Base-by-base conservation (phyloP, 2,329 filamentous ascomycete genomes). In the Immersiporthe knoxdaviesiana region DNA sequence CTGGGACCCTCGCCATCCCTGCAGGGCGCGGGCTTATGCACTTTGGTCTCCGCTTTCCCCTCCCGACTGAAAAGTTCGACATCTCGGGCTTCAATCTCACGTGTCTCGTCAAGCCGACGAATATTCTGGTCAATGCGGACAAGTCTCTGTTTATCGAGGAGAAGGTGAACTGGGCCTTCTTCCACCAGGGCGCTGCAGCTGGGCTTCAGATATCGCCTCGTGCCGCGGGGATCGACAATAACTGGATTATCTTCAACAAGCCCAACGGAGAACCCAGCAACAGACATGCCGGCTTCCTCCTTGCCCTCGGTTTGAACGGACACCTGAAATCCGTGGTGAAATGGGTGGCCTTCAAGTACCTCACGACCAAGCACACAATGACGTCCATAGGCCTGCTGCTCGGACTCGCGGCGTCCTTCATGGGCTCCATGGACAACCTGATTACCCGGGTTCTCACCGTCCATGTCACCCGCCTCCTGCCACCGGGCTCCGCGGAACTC, bases 291-390 rank as follows among this genome's bases (percentile, higher is more conserved):
- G 96, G 96, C 0, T 96, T 99, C 72, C 81, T 99, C 58, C 85
- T 99, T 0, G 96, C 94, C 5, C 84, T 99, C 5, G 96, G 96
- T 3, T 83, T 99, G 32, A 97, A 97, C 74, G 97, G 96, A 0
- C 97, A 99, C 80, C 83, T 99, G n/a, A 96, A 93, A 74, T 91
- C 90, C 10, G 87, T 99, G 37, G 96, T 96, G 2, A 98, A 98
- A 82, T 99, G 96, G 95, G 91, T 99, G 58, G 95, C 94, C 11
- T 99, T 98, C 86, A 98, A 97, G 77, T 99, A 99, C 74, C 84
- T 99, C n/a, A 99, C 96, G 0, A 95, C 96, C 1, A 99, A 99
- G 76, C 97, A 99, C 79, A 97, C 94, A 35, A 99, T 99, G 96
- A 98, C 96, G 32, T 98, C 96, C 0, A 95, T 99, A 67, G 96